Evolutionary conservation across 495 filamentous ascomycete species (phyloP).

Genomic region (Podospora pseudocomata): DNA sequence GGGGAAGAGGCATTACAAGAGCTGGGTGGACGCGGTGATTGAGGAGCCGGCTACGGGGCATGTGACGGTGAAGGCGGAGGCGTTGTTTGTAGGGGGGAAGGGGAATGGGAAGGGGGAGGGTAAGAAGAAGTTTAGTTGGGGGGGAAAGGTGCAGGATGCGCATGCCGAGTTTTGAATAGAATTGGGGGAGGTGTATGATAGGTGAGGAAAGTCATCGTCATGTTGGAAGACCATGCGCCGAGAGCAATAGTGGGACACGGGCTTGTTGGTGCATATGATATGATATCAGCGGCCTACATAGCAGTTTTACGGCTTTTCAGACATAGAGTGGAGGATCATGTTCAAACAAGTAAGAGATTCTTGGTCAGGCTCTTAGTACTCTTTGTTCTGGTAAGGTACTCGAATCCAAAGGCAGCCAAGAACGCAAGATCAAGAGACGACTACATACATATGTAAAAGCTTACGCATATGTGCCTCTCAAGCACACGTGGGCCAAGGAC

Average conservation of each 20-base stretch:
- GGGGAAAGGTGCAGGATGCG: conserved; percentile 1
- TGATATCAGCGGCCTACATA: not conserved
- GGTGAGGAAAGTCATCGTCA: not conserved
- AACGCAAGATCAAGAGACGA: no score
- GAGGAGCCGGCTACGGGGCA: conserved; percentile 40
- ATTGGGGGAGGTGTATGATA: not conserved
- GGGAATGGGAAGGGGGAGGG: conserved; percentile 14
- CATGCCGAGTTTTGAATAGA: conserved; percentile 3
- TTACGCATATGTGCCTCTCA: no score
- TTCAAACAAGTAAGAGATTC: not conserved
- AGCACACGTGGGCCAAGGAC: no score
- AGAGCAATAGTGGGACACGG: not conserved
- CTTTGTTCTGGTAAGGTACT: no score
- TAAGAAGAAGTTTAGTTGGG: conserved; percentile 6
- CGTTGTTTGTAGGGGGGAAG: conserved; percentile 55
- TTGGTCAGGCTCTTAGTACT: not conserved
- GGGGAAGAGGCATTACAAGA: conserved; percentile 57
- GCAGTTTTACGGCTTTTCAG: not conserved
- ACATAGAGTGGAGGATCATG: not conserved
- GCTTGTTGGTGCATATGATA: not conserved
- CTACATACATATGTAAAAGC: no score
- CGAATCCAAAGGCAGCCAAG: no score
- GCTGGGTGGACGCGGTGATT: conserved; percentile 51
- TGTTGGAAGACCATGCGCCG: not conserved
- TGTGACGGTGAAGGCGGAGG: conserved; percentile 54